Evolutionary conservation across 2,329 filamentous ascomycete species (phyloP), one percentile per base, ranked within the genome.

Genomic region (Pseudocercospora musae): DNA sequence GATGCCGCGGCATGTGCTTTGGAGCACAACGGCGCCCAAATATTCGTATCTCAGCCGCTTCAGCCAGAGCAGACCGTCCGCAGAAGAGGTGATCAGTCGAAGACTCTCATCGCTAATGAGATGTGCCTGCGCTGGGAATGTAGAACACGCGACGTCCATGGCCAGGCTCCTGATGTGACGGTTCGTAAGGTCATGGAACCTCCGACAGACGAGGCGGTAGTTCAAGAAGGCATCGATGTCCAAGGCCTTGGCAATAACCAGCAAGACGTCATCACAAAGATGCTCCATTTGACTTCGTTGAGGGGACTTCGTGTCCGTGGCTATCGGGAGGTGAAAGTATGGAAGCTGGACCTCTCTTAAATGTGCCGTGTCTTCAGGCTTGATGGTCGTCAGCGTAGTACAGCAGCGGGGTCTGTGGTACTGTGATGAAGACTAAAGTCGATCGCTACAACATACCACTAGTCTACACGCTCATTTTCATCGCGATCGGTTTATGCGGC

Each of bases 391-490:
- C 27, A 29, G 8, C 2, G 27, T 29, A 29, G 27, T 29, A 29
- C 27, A 29, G 27, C 8, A 7, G 27, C 27, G 27, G 27, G 27
- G 27, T 29, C 23, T 25, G 23, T 25, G 23, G 23, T 25, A 25
- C 3, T 25, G 23, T 25, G 23, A 25, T 25, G 23, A 25, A 25
- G 11, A 33, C 31, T 33, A 33, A 33, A 3, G n/a, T n/a, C n/a
- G n/a, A n/a, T n/a, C n/a, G n/a, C n/a, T n/a, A n/a, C n/a, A n/a
- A n/a, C n/a, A n/a, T n/a, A n/a, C n/a, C n/a, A n/a, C n/a, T 40
- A n/a, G 6, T 40, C 27, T 58, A 73, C 23, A 98, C 94, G 73
- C 91, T 96, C 95, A 99, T 99, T 81, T 98, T 97, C 95, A 99
- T 99, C 49, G 90, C 85, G 79, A 99, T 96, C 4, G 85, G 85